These are phyloP conservation scores for Quercus bicolor DNA, from an alignment of 306 rosid species.

Conservation along the genomic window DNA sequence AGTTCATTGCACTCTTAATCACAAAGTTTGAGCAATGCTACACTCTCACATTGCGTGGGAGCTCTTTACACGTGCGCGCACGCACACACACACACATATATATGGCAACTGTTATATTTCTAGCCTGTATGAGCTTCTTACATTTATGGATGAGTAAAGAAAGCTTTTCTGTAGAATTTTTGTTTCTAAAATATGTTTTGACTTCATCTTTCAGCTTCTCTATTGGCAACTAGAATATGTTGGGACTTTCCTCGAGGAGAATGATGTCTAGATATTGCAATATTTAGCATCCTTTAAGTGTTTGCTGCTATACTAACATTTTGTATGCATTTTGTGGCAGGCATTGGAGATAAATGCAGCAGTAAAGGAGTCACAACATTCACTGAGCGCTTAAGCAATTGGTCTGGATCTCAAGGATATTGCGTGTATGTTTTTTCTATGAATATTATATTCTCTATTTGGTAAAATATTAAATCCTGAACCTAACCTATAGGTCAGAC, in stretches of 20 bases:
- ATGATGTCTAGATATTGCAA: background rate
- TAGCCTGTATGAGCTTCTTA: background rate
- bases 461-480: background rate
- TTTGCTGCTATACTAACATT: background rate
- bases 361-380: slow-evolving; percentile 33
- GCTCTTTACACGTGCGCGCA: background rate
- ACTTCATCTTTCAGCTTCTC: background rate
- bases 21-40: background rate
- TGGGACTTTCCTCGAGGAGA: background rate
- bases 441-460: slow-evolving; percentile 4
- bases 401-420: slow-evolving; percentile 68
- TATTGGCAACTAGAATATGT: background rate
- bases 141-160: background rate
- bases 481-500: slow-evolving; percentile 1
- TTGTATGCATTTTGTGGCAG: slow-evolving; percentile 32
- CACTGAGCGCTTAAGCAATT: slow-evolving; percentile 39
- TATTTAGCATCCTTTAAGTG: slow-evolving; percentile 1
- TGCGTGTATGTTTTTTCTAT: slow-evolving; percentile 47
- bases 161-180: background rate
- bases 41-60: background rate
- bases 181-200: background rate
- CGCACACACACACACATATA: rapidly evolving
- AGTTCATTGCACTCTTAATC: background rate
- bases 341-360: slow-evolving; percentile 56
- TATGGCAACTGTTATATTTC: background rate